Base-by-base conservation (phyloP, 202 grass and related monocot species). In the Zizania palustris region DNA sequence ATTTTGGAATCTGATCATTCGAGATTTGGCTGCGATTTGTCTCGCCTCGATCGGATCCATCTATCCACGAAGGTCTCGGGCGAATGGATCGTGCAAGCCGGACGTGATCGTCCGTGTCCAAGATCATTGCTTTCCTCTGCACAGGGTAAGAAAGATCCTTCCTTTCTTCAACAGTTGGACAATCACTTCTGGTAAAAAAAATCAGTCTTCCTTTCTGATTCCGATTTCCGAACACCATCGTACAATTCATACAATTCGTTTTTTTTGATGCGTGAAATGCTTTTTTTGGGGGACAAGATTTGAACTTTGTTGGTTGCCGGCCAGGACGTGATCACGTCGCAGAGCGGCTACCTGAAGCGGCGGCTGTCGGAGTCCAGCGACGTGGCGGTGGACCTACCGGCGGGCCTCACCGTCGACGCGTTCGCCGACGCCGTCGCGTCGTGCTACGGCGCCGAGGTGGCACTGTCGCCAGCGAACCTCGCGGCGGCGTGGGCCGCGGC, bases 71-170 rank as follows among this genome's bases (percentile, higher is more conserved):
- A 99, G 96, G 96, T 89, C 81, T 36, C 77, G 84, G 34, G 87
- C 63, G 7, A 93, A 90, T 18, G 90, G 92, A 67, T 60, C 43
- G 50, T 79, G 83, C 65, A 73, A 86, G 46, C 77, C 92, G 1
- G 92, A 99, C 75, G 82, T 93, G 22, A 78, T 93, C 16, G 19
- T 99, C 14, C 89, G 89, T 5, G 87, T 99, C 60, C 70, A 96
- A 43, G 85, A 91, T 40, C 83, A 80, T 33, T 82, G 71, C 65
- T 90, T 99, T 62, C 78, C 74, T 15, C 69, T 99, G 54, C 96
- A 98, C 80, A 94, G 86, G 89, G 95, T 98, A 86, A 60, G 35
- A 53, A 46, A 59, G n/a, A 79, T 34, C 3, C 1, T 5, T 56
- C n/a, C 9, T 13, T 57, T 9, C 28, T 28, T 28, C 1, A 28